Evolutionary conservation across 2,329 filamentous ascomycete species (phyloP).

Genomic region (Hypoxylon sp.): DNA sequence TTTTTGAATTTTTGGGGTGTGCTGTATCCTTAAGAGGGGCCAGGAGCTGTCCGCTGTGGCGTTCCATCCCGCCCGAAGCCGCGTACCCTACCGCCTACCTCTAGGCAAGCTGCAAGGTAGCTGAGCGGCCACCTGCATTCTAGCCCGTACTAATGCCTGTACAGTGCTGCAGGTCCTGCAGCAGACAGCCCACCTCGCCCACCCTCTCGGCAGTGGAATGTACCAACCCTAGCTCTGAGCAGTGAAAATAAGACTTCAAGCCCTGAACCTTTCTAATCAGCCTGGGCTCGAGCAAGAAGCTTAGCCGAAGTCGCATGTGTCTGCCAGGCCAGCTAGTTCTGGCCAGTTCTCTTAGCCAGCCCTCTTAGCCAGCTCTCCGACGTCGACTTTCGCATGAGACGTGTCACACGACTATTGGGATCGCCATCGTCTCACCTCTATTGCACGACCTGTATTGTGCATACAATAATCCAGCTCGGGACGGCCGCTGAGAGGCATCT

Average conservation of each 20-base stretch:
- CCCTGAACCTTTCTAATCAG: background rate
- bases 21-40: background rate
- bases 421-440: conserved; percentile 17
- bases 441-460: no score
- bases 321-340: conserved; percentile 3
- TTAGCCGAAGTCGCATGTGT: conserved; percentile 31
- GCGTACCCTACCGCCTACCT: no score
- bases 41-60: background rate
- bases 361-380: no score
- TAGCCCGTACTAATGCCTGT: no score
- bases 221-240: no score
- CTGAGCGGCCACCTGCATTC: background rate
- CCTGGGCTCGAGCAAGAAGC: background rate
- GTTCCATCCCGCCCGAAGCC: background rate
- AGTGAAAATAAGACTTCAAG: no score
- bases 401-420: conserved; percentile 36
- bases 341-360: conserved; percentile 27
- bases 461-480: conserved; percentile 15
- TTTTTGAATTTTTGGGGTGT: background rate
- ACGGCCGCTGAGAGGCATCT: conserved; percentile 1
- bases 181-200: conserved; percentile 17
- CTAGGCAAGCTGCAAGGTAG: no score
- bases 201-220: no score
- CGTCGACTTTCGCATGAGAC: conserved; percentile 27
- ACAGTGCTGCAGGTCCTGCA: no score